Conservation (phyloP, 805 yeast genomes). For the Sporopachydermia quercuum region DNA sequence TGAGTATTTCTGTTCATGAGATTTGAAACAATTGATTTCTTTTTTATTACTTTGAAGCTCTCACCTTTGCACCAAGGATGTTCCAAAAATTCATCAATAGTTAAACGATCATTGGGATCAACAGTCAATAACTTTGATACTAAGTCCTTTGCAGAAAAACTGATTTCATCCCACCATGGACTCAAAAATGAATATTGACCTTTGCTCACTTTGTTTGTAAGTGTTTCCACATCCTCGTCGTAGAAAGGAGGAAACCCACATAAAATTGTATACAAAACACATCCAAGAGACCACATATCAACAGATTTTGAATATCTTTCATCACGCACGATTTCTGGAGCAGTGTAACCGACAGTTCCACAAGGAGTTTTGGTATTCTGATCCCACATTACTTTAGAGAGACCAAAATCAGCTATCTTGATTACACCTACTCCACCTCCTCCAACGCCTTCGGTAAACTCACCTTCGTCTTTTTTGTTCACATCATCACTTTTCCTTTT, state of each 20-base stretch:
- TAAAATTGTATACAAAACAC: constrained; percentile 50
- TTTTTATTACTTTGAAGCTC: not conserved
- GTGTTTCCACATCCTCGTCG: constrained; percentile 46
- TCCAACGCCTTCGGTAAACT: constrained; percentile 35
- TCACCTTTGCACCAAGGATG: constrained; percentile 48
- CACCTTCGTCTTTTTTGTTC: constrained; percentile 48
- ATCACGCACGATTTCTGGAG: constrained; percentile 53
- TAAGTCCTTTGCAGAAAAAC: constrained; percentile 52
- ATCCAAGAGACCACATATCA: constrained; percentile 63
- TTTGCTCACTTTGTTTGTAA: constrained; percentile 51
- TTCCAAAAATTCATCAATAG: constrained; percentile 46
- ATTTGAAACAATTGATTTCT: too few species aligned
- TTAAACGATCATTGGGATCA: constrained; percentile 52
- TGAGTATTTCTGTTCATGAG: too few species aligned
- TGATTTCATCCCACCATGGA: constrained; percentile 87
- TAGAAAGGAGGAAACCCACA: constrained; percentile 69
- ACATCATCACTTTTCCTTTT: constrained; percentile 42
- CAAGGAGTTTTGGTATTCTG: constrained; percentile 53
- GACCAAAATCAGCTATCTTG: constrained; percentile 57
- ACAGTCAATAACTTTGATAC: constrained; percentile 53
- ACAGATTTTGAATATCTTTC: constrained; percentile 50
- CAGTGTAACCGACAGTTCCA: constrained; percentile 65
- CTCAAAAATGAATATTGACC: constrained; percentile 62
- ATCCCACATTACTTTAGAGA: constrained; percentile 41
- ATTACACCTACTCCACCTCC: constrained; percentile 51